Percentiles rank a stretch among this genome's conserved stretches.
Evolutionary conservation across 805 yeast species (phyloP).

Genomic region (Lachancea waltii): DNA sequence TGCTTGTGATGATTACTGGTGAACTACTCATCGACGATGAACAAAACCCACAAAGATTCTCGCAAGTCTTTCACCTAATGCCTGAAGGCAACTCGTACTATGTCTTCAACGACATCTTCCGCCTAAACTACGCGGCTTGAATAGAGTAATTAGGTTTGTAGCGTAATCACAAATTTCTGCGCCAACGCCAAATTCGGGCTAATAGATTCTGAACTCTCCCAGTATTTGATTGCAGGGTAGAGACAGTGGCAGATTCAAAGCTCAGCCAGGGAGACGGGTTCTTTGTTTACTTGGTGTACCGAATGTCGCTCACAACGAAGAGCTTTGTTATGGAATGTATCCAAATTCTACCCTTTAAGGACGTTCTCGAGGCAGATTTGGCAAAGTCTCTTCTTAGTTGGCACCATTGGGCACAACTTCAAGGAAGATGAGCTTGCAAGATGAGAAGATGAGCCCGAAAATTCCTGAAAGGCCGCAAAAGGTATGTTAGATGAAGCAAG

Average conservation of each 20-base stretch:
- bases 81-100: conserved; percentile 89
- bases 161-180: not conserved
- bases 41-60: conserved; percentile 90
- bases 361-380: no score
- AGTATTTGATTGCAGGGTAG: no score
- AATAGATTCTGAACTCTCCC: no score
- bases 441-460: not conserved
- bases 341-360: no score
- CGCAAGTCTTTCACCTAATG: conserved; percentile 94
- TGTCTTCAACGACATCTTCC: conserved; percentile 94
- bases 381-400: not conserved
- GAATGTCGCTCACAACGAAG: no score
- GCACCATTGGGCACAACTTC: no score
- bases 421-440: not conserved
- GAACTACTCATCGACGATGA: conserved; percentile 88
- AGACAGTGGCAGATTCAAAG: not conserved
- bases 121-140: conserved; percentile 75
- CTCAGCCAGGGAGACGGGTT: no score
- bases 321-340: no score
- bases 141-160: not conserved
- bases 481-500: not conserved
- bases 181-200: not conserved
- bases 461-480: conserved; percentile 1
- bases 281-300: no score
- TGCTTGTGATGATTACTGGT: conserved; percentile 96